Percentiles rank a stretch among this genome's conserved stretches.
phyloP scores from a whole-genome alignment of 2,329 filamentous ascomycete species.

The Periconia sp. region DNA sequence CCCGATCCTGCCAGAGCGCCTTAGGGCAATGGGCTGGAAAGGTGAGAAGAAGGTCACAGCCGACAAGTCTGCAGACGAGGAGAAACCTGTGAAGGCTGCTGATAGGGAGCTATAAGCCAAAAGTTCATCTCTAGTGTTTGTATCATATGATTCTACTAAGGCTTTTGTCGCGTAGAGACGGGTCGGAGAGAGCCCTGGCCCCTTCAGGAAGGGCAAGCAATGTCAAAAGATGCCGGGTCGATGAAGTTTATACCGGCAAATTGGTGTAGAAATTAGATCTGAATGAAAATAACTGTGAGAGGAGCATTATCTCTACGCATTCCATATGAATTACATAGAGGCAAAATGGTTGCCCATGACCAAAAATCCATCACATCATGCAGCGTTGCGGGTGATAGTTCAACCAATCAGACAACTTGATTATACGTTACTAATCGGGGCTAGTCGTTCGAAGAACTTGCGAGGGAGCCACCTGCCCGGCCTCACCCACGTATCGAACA shows the following conservation, averaged over 20 bases:
- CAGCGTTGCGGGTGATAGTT: not conserved
- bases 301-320: too few species aligned
- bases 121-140: too few species aligned
- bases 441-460: conserved; percentile 25
- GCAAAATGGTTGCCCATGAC: too few species aligned
- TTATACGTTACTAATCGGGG: conserved; percentile 18
- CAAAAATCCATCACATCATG: conserved; percentile 11
- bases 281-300: too few species aligned
- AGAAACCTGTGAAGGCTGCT: conserved; percentile 70
- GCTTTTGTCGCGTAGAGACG: too few species aligned
- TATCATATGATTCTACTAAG: too few species aligned
- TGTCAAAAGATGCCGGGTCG: too few species aligned
- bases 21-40: conserved; percentile 90
- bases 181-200: too few species aligned
- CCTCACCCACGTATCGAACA: conserved; percentile 21
- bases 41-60: conserved; percentile 63
- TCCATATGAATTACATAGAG: too few species aligned
- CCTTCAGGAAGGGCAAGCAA: too few species aligned
- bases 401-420: conserved; percentile 25
- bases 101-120: conserved; percentile 74
- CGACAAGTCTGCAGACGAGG: conserved; percentile 58
- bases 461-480: conserved; percentile 13
- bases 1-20: conserved; percentile 90
- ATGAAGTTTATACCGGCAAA: too few species aligned
- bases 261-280: too few species aligned